phyloP scores from a whole-genome alignment of 1,139 yeast genomes.

The Hansenula lynferdii region DNA sequence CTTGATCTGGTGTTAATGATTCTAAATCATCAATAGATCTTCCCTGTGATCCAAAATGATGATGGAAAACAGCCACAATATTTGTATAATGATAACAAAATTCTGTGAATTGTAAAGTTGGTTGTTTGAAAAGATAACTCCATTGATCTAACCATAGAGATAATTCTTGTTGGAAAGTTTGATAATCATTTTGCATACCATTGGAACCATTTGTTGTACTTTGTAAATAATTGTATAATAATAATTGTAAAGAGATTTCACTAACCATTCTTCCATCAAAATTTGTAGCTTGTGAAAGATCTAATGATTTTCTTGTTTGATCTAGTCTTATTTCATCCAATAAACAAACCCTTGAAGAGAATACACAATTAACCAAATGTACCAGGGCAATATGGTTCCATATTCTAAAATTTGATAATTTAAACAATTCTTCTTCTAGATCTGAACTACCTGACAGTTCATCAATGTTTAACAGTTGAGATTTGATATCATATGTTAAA shows the following conservation, averaged over 20 bases:
- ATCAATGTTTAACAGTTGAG: background rate
- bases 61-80: conserved; percentile 41
- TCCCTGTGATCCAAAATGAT: conserved; percentile 20
- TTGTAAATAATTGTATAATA: conserved; percentile 60
- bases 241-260: conserved; percentile 61
- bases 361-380: conserved; percentile 63
- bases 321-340: conserved; percentile 61
- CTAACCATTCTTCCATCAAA: conserved; percentile 84
- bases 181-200: background rate
- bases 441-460: background rate
- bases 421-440: conserved; percentile 8
- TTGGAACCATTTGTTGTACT: conserved; percentile 8
- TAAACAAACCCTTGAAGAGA: conserved; percentile 73
- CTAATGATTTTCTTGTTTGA: conserved; percentile 57
- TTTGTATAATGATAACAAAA: conserved; percentile 65
- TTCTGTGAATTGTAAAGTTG: conserved; percentile 73
- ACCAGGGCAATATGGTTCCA: conserved; percentile 74
- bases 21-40: conserved; percentile 5
- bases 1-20: conserved; percentile 6
- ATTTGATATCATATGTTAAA: conserved; percentile 18
- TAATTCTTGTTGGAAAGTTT: conserved; percentile 33
- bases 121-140: conserved; percentile 68
- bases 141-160: conserved; percentile 64
- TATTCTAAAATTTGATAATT: conserved; percentile 36
- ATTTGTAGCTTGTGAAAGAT: conserved; percentile 62